Evolutionary conservation across 2,329 filamentous ascomycete genomes (phyloP).

Genomic region (Triangularia setosa): DNA sequence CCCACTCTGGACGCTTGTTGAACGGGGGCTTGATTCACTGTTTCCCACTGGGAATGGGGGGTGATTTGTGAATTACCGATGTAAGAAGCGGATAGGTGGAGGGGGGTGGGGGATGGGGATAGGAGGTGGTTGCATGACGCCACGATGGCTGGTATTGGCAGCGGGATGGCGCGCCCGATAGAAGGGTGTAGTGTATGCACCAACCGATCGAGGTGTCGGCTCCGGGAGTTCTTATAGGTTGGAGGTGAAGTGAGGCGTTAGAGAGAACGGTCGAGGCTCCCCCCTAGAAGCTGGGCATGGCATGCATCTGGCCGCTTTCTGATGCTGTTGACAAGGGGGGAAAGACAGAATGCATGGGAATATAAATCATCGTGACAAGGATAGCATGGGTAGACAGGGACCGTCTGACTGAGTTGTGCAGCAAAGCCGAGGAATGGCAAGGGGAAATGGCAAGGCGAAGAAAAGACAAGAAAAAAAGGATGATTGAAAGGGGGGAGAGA

Average conservation of each 20-base stretch:
- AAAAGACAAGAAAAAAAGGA: background rate
- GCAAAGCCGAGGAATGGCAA: no score
- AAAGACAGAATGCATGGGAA: no score
- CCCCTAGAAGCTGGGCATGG: background rate
- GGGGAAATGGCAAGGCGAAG: no score
- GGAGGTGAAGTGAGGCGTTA: background rate
- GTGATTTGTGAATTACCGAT: background rate
- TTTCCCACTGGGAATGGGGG: background rate
- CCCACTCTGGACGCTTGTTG: no score
- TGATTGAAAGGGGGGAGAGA: background rate
- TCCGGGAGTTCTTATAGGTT: background rate
- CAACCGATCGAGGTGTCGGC: background rate
- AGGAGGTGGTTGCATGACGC: background rate
- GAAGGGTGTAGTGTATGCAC: background rate
- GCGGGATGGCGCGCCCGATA: background rate
- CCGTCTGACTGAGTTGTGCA: background rate
- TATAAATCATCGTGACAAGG: background rate
- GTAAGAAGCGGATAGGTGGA: background rate
- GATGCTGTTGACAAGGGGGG: no score
- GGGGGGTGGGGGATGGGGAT: background rate
- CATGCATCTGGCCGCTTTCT: background rate
- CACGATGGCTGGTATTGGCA: background rate
- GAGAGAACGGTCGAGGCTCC: background rate
- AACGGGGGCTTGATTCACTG: background rate
- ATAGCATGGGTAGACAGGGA: background rate